These are phyloP conservation scores for Fomitopsis serialis DNA, from an alignment of 768 basidiomycete species.

Conservation along the genomic window DNA sequence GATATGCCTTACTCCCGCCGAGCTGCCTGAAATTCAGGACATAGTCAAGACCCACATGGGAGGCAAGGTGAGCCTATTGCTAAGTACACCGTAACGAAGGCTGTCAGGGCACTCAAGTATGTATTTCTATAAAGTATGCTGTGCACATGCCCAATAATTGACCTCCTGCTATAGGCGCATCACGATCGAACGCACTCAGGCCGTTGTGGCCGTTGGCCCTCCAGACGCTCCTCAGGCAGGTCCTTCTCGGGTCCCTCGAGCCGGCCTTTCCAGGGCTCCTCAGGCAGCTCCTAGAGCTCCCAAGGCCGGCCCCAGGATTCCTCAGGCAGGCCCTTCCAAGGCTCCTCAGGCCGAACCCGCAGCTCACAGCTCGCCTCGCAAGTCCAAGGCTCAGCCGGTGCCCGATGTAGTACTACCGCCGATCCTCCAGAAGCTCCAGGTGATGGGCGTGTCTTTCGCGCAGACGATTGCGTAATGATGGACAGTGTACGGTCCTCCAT, in stretches of 20 bases:
- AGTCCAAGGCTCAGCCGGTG: not conserved
- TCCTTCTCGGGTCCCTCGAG: not conserved
- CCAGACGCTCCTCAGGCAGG: not conserved
- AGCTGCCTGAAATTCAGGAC: conserved; percentile 26
- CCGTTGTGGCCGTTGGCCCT: not conserved
- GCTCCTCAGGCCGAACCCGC: not conserved
- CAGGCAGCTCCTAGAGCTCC: not conserved
- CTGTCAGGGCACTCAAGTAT: conserved; percentile 1
- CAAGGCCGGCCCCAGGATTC: too few species aligned
- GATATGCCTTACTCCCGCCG: conserved; percentile 19
- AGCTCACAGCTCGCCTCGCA: not conserved
- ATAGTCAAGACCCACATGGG: conserved; percentile 1
- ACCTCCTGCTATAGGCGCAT: not conserved
- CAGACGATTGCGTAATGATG: conserved; percentile 1
- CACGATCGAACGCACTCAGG: conserved; percentile 2
- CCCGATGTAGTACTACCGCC: not conserved
- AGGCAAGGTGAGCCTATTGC: not conserved
- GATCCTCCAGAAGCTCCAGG: not conserved
- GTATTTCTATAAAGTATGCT: conserved; percentile 1
- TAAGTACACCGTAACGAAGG: not conserved
- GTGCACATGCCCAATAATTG: not conserved
- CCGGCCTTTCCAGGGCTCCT: not conserved
- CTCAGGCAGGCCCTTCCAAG: not conserved
- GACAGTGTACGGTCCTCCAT: not conserved
- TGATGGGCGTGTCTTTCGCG: conserved; percentile 2